Conservation (phyloP, 2,329 filamentous ascomycete genomes). For the Aspergillus udagawae region DNA sequence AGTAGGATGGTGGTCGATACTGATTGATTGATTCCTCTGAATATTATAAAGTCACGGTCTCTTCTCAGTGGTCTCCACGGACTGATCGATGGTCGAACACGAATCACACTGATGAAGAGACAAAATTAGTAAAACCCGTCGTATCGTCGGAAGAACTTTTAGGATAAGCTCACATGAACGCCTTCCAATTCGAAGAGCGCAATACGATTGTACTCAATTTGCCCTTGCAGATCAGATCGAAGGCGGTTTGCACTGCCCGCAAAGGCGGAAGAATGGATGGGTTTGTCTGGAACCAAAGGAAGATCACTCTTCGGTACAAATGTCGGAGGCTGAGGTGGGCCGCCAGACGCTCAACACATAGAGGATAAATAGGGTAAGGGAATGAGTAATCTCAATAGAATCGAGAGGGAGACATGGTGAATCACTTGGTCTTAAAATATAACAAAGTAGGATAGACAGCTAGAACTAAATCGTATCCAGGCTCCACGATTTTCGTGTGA, state of each 20-base stretch:
- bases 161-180: background rate
- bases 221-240: background rate
- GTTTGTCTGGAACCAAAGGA: background rate
- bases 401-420: background rate
- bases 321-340: background rate
- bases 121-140: background rate
- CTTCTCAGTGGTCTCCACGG: background rate
- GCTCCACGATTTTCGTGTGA: background rate
- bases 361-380: background rate
- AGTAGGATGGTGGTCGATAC: constrained; percentile 9
- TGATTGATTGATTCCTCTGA: background rate
- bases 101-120: background rate
- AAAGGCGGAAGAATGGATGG: constrained; percentile 2
- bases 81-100: background rate
- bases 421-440: background rate
- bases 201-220: background rate
- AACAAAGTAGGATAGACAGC: background rate
- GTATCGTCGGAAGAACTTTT: background rate
- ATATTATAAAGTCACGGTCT: background rate
- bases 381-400: background rate
- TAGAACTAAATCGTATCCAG: background rate
- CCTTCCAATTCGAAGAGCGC: background rate
- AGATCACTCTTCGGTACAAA: background rate
- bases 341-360: background rate
- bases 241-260: constrained; percentile 1